Evolutionary conservation across 148 eudicot genomes (phyloP), one percentile per base, ranked within the genome.

Genomic region (Vaccinium myrtillus): DNA sequence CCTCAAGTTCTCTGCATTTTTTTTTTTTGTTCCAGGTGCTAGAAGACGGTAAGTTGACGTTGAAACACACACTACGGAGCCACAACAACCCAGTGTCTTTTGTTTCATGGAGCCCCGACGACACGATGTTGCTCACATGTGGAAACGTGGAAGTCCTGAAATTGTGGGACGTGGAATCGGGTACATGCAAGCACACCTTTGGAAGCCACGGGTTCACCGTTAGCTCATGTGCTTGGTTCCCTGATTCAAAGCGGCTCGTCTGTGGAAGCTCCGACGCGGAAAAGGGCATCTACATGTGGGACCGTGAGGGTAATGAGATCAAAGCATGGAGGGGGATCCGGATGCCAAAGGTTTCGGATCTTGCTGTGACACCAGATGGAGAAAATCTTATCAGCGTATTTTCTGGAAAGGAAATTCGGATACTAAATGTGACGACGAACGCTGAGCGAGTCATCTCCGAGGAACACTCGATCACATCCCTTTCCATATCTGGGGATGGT

Each of bases 191-290:
- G 89, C 93, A 88, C 86, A 95, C 98, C 78, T 96, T 91, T 87
- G 97, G 93, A 10, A 89, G 89, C 51, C 88, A 81, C 8, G 95
- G 91, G 49, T 93, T 96, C 85, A 79, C 71, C 14, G 92, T 94
- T 71, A 95, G 98, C 88, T 94, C 98, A 59, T 96, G 99, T 88
- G 98, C 99, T 48, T 96, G 99, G 99, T 96, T 95, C 85, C 95
- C 99, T 1, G 99, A 94, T 84, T 94, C 97, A 43, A 92, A 93
- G 86, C 86, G 92, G 65, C 91, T 96, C 16, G 95, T 96, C 11
- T 93, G 96, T 88, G 99, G 99, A 85, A 93, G 98, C 86, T 91
- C 97, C 6, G 97, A 92, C 3, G 92, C 92, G 15, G 93, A 91
- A 80, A 96, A 91, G 87, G 98, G 98, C 51, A 95, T 96, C 54